Base-by-base conservation (phyloP, 2,329 filamentous ascomycete genomes). In the Apiospora sp. region DNA sequence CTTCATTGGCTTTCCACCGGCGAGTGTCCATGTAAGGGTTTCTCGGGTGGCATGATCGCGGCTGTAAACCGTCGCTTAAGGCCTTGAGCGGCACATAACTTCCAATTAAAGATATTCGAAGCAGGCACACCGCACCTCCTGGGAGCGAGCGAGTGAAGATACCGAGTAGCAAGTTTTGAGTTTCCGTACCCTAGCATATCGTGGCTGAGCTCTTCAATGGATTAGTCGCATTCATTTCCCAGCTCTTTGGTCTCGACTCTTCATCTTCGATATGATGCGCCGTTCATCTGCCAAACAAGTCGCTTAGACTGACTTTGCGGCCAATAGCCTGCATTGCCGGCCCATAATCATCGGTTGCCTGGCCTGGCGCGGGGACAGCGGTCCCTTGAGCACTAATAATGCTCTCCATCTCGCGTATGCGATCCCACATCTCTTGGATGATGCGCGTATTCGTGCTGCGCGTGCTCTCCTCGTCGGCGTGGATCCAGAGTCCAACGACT, bases 401-500 rank as follows among this genome's bases (percentile, higher is more conserved):
- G 27, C 71, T 74, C 58, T 73, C 73, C 44, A 72, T 71, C 8
- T 76, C 75, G 16, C 79, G 79, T 13, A 80, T 75, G 64, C 77
- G 76, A 30, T 77, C 74, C 84, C 87, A 87, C 44, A 82, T 82
- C 71, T 84, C 82, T 58, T 83, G 78, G 10, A 88, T 86, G 71
- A 82, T 81, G 43, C 81, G 81, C 16, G 80, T 82, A 71, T 85
- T 85, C 69, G 81, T 76, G 70, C 82, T 79, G 68, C 86, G 80
- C 43, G 85, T 87, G 74, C 84, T 82, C 67, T 83, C 83, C 74
- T 82, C 80, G 75, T 87, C 86, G 70, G 86, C 85, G 79, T 90
- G 87, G 72, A 90, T 87, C 85, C 86, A 90, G 7, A 91, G 78
- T 2, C 88, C 89, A 68, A 90, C 77, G 3, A 88, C 84, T 73